phyloP scores from a whole-genome alignment of 2,329 filamentous ascomycete species.

The Ilyonectria destructans region DNA sequence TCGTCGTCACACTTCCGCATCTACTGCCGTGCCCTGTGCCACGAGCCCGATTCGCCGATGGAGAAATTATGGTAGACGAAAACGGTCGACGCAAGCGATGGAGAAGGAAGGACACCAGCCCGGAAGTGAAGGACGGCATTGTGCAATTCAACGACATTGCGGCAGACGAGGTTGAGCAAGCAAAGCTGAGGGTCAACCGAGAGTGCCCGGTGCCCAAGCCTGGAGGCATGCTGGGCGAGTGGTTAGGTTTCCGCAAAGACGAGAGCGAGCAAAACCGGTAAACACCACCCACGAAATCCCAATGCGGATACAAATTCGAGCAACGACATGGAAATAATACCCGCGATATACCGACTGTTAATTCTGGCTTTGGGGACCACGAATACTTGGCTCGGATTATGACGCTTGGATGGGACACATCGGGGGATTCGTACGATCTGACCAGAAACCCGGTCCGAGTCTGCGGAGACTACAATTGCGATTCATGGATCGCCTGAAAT shows the following conservation, averaged over 20 bases:
- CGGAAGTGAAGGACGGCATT: conserved; percentile 63
- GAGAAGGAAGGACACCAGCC: conserved; percentile 56
- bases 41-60: conserved; percentile 82
- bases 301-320: conserved; percentile 13
- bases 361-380: conserved; percentile 4
- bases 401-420: conserved; percentile 1
- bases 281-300: conserved; percentile 44
- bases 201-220: conserved; percentile 97
- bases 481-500: not conserved
- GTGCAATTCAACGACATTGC: conserved; percentile 63
- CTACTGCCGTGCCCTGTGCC: conserved; percentile 92
- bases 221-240: conserved; percentile 80
- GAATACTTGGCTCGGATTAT: not conserved
- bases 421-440: conserved; percentile 4
- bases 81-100: conserved; percentile 63
- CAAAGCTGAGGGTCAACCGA: conserved; percentile 67
- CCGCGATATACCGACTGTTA: not conserved
- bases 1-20: conserved; percentile 93
- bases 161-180: conserved; percentile 54
- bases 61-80: conserved; percentile 65
- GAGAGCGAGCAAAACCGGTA: conserved; percentile 45
- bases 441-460: not conserved
- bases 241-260: conserved; percentile 77
- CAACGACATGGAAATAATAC: conserved; percentile 6
- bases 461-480: not conserved